Percentiles rank a stretch among this genome's conserved stretches.
These are phyloP conservation scores for Prinsepia uniflora DNA, from an alignment of 306 rosid species.

Conservation along the genomic window DNA sequence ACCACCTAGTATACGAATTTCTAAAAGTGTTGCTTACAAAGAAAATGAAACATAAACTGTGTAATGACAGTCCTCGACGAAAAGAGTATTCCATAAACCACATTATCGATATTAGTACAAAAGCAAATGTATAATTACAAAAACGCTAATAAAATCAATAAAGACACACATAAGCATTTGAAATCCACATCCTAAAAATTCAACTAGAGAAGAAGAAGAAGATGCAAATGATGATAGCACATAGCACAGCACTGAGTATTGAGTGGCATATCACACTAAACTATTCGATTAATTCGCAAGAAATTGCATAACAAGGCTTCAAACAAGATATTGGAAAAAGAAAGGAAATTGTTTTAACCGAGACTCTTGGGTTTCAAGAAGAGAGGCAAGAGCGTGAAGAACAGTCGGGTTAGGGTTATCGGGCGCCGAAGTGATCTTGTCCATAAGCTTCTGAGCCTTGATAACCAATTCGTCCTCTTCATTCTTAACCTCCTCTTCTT, in stretches of 20 bases:
- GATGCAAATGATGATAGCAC: neutral
- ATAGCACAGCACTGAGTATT: neutral
- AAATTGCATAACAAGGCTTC: neutral
- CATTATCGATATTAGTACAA: neutral
- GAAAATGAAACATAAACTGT: neutral
- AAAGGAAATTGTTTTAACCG: slow-evolving; percentile 33
- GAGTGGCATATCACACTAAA: neutral
- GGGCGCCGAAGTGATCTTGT: slow-evolving; percentile 60
- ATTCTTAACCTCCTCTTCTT: slow-evolving; percentile 61
- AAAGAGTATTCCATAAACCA: neutral
- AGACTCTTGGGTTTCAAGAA: slow-evolving; percentile 73
- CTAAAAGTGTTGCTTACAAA: neutral
- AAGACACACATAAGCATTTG: neutral
- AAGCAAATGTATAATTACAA: neutral
- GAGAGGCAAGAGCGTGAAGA: slow-evolving; percentile 82
- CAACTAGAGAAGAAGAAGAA: neutral
- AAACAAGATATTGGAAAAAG: neutral
- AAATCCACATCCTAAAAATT: neutral
- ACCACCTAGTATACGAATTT: too few species aligned
- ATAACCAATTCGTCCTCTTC: slow-evolving; percentile 72
- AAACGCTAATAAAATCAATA: neutral
- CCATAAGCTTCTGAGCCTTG: slow-evolving; percentile 79
- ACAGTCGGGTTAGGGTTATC: slow-evolving; percentile 70
- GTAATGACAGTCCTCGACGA: neutral
- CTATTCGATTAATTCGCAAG: neutral